Conservation (phyloP, 2,329 filamentous ascomycete genomes). For the Talaromyces sp. region DNA sequence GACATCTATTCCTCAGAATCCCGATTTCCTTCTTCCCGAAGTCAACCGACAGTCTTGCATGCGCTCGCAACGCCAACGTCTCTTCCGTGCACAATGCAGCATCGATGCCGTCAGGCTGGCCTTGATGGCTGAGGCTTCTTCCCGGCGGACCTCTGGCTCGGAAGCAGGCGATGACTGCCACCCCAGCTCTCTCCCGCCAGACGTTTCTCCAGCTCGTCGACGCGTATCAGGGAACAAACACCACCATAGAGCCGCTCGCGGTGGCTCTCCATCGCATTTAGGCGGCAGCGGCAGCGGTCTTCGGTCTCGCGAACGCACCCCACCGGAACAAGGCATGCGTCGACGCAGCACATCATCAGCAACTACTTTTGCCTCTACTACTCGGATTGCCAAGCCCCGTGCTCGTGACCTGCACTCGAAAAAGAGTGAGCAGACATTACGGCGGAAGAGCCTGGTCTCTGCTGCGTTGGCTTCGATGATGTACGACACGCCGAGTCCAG, state of each 20-base stretch:
- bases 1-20: conserved; percentile 19
- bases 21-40: conserved; percentile 9
- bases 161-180: conserved; percentile 27
- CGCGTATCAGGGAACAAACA: conserved; percentile 17
- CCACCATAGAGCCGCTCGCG: conserved; percentile 16
- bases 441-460: conserved; percentile 33
- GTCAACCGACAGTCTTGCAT: conserved; percentile 13
- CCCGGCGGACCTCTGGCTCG: conserved; percentile 5
- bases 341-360: conserved; percentile 10
- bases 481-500: conserved; percentile 1
- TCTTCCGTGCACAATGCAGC: conserved; percentile 35
- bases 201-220: conserved; percentile 23
- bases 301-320: conserved; percentile 5
- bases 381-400: conserved; percentile 28
- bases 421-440: conserved; percentile 30
- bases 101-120: conserved; percentile 33
- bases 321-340: conserved; percentile 3
- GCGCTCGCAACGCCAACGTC: conserved; percentile 33
- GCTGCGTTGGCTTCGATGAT: conserved; percentile 31
- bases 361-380: conserved; percentile 16
- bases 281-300: background rate
- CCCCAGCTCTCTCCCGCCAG: conserved; percentile 31
- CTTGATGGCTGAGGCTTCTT: conserved; percentile 22
- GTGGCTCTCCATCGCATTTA: background rate
- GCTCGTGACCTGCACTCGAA: conserved; percentile 16